Conservation (phyloP, 2,329 filamentous ascomycete species). For the Microsporum audouinii region DNA sequence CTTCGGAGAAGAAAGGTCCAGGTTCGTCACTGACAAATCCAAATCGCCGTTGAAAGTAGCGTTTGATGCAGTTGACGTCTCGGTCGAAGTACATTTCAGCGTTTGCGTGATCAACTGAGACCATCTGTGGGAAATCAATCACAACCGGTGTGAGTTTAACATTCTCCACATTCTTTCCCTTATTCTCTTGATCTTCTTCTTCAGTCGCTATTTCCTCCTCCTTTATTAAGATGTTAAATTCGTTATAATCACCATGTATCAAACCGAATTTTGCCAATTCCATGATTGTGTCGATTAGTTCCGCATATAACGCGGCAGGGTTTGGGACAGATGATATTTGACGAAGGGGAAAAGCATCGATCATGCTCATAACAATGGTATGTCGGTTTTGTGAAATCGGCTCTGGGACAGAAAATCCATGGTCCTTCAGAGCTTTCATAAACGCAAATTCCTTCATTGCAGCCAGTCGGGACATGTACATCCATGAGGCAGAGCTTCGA, state of each 20-base stretch:
- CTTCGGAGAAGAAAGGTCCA: slow-evolving; percentile 77
- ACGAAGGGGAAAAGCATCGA: slow-evolving; percentile 83
- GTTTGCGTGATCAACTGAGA: slow-evolving; percentile 86
- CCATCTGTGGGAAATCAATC: slow-evolving; percentile 97
- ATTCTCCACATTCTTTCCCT: slow-evolving; percentile 19
- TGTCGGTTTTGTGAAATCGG: slow-evolving; percentile 84
- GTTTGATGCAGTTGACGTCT: slow-evolving; percentile 89
- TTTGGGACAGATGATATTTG: slow-evolving; percentile 78
- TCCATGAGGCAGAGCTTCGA: slow-evolving; percentile 73
- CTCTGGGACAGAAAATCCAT: slow-evolving; percentile 80
- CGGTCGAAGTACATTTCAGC: slow-evolving; percentile 97
- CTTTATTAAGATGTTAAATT: slow-evolving; percentile 95
- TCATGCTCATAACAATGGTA: slow-evolving; percentile 88
- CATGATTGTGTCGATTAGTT: slow-evolving; percentile 77
- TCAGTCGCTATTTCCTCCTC: slow-evolving; percentile 44
- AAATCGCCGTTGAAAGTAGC: slow-evolving; percentile 82
- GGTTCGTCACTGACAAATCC: slow-evolving; percentile 71
- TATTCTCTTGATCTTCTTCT: slow-evolving; percentile 23
- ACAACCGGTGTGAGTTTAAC: slow-evolving; percentile 63
- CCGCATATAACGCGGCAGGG: slow-evolving; percentile 76
- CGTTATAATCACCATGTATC: slow-evolving; percentile 98
- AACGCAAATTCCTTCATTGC: slow-evolving; percentile 92
- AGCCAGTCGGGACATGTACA: slow-evolving; percentile 90
- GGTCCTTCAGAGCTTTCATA: slow-evolving; percentile 72
- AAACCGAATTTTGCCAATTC: slow-evolving; percentile 73